These are phyloP conservation scores for Comarum palustre DNA, from an alignment of 306 rosid genomes.

Conservation along the genomic window DNA sequence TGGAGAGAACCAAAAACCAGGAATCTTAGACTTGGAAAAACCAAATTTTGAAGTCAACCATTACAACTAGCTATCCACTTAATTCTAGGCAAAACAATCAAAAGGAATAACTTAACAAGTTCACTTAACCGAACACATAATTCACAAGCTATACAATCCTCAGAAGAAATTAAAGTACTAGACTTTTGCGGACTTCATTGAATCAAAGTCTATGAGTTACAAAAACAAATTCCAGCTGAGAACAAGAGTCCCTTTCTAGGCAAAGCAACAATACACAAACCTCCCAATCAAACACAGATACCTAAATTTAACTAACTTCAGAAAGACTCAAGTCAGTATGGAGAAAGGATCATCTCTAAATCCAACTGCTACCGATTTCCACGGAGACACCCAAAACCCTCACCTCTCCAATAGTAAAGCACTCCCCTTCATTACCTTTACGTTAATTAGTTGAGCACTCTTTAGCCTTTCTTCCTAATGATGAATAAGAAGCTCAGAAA, in stretches of 20 bases:
- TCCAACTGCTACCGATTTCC: background rate
- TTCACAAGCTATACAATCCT: background rate
- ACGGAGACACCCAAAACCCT: background rate
- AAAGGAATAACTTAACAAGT: background rate
- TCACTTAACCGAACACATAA: background rate
- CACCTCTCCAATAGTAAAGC: background rate
- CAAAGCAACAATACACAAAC: background rate
- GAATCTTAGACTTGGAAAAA: background rate
- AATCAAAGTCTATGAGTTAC: background rate
- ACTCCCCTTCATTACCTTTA: background rate
- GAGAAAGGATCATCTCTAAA: background rate
- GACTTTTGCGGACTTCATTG: background rate
- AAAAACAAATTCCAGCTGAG: background rate
- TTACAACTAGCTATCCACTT: background rate
- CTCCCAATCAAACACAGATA: background rate
- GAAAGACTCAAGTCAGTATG: background rate
- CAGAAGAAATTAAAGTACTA: background rate
- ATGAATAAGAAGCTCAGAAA: background rate
- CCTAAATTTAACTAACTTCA: background rate
- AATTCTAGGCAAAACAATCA: background rate
- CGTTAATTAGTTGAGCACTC: background rate
- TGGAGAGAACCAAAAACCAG: slow-evolving; percentile 28
- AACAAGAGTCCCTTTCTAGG: background rate
- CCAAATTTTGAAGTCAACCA: background rate
- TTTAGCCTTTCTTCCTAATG: background rate